Evolutionary conservation across 1,284 basidiomycete genomes (phyloP), one percentile per base, ranked within the genome.

Genomic region (Amylostereum areolatum): DNA sequence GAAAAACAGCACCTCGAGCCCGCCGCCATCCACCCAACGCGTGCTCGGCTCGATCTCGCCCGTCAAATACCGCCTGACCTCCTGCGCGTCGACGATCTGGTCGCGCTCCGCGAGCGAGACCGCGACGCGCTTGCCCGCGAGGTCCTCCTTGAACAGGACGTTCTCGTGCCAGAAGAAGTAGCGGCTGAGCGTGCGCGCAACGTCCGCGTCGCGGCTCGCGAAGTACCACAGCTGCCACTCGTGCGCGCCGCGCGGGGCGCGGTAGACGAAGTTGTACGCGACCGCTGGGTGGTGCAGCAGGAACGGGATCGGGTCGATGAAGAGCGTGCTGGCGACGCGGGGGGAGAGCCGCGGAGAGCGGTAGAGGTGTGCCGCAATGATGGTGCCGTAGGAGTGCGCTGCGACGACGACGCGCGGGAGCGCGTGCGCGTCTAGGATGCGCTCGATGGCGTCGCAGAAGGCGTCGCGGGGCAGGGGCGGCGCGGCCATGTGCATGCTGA

Each of bases 201-300:
- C 71, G 58, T 85, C 83, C 8, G 80, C 67, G 53, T 85, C 83
- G 7, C 75, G 73, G 45, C 74, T 76, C 18, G 81, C 73, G 55
- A 85, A 84, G 59, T 80, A 85, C 79, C 80, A 85, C 49, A 85
- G 56, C 62, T 82, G 70, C 79, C 80, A 83, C 55, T 85, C 79
- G 57, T 81, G 78, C 36, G 80, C 79, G 1, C 57, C 55, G 40
- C 58, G 59, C 1, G 83, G 81, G 1, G 55, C 11, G 10, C 83
- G 75, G 63, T 85, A 83, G 35, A 85, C 66, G 54, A 85, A 85
- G 61, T 84, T 85, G 62, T 73, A 75, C 12, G 81, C 80, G 36
- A 84, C 75, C 9, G 73, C 56, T 0, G 81, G 78, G 31, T 78
- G 71, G 63, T 83, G 80, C 6, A 85, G 70, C 1, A 85, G 66